Evolutionary conservation across 2,329 filamentous ascomycete genomes (phyloP).

Genomic region (Epichloe gansuensis): DNA sequence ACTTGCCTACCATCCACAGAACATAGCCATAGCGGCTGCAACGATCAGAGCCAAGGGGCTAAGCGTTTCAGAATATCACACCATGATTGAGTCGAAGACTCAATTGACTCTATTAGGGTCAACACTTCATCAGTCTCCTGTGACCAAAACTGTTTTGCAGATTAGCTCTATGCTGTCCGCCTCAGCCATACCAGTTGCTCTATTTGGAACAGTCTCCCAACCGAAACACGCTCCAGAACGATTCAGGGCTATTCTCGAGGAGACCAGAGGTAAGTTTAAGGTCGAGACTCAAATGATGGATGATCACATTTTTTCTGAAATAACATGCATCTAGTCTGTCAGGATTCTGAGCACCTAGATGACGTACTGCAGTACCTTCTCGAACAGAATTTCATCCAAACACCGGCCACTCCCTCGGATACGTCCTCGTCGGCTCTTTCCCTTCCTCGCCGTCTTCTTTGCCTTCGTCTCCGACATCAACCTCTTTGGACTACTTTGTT

Average conservation of each 20-base stretch:
- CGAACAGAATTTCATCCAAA: slow-evolving; percentile 15
- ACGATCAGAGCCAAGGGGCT: slow-evolving; percentile 12
- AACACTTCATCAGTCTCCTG: slow-evolving; percentile 13
- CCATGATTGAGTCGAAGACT: slow-evolving; percentile 5
- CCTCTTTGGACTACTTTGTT: slow-evolving; percentile 13
- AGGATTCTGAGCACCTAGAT: slow-evolving; percentile 10
- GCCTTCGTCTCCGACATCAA: slow-evolving; percentile 8
- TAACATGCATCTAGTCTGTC: slow-evolving; percentile 8
- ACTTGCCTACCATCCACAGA: slow-evolving; percentile 12
- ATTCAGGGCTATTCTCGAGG: slow-evolving; percentile 8
- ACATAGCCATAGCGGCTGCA: slow-evolving; percentile 11
- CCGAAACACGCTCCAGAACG: slow-evolving; percentile 7
- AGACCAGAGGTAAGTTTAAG: slow-evolving; percentile 8
- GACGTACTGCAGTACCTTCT: slow-evolving; percentile 14
- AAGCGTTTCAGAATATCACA: slow-evolving; percentile 9
- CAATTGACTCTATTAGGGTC: slow-evolving; percentile 10
- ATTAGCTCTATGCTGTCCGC: slow-evolving; percentile 15
- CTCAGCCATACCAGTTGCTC: slow-evolving; percentile 11
- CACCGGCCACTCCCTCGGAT: slow-evolving; percentile 4
- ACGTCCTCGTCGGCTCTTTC: slow-evolving; percentile 6
- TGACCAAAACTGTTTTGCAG: slow-evolving; percentile 12
- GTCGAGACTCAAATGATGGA: neutral
- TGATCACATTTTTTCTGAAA: neutral
- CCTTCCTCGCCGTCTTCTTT: slow-evolving; percentile 9
- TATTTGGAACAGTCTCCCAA: slow-evolving; percentile 9